These are phyloP conservation scores for Murraya koenigii DNA, from an alignment of 345 rosid genomes.

Conservation along the genomic window DNA sequence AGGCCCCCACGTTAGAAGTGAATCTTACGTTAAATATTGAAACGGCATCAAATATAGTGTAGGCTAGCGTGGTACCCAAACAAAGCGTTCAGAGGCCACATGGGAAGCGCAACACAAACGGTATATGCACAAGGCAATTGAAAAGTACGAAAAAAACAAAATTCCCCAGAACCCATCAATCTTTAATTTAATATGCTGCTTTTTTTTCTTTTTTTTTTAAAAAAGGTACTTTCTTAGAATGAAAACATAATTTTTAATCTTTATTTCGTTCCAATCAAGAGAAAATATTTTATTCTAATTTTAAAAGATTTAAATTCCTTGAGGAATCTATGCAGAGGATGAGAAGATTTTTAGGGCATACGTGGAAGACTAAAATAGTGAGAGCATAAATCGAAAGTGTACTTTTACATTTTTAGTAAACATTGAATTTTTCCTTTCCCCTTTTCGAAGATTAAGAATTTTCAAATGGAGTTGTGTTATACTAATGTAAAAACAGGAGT, in stretches of 20 bases:
- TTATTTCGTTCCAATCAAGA: not conserved
- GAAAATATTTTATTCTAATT: not conserved
- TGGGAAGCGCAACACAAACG: not conserved
- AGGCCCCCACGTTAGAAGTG: not conserved
- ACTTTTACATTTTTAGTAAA: not conserved
- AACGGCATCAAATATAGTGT: no score
- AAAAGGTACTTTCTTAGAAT: not conserved
- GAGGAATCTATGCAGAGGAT: not conserved
- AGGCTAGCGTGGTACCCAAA: not conserved
- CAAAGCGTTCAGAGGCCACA: not conserved
- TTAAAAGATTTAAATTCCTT: no score
- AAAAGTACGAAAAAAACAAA: not conserved
- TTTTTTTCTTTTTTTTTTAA: no score
- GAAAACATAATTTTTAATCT: not conserved
- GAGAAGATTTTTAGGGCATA: conserved; percentile 8
- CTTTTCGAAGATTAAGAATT: no score
- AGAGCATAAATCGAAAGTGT: not conserved
- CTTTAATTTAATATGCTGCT: not conserved
- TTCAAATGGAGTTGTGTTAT: no score
- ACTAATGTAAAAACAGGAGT: no score
- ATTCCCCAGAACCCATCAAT: not conserved
- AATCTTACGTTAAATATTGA: not conserved
- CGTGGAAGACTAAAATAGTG: not conserved
- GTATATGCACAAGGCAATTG: not conserved
- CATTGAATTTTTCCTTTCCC: not conserved